These are phyloP conservation scores for Phylloporus rhodoxanthus DNA, from an alignment of 768 basidiomycete species.

Conservation along the genomic window DNA sequence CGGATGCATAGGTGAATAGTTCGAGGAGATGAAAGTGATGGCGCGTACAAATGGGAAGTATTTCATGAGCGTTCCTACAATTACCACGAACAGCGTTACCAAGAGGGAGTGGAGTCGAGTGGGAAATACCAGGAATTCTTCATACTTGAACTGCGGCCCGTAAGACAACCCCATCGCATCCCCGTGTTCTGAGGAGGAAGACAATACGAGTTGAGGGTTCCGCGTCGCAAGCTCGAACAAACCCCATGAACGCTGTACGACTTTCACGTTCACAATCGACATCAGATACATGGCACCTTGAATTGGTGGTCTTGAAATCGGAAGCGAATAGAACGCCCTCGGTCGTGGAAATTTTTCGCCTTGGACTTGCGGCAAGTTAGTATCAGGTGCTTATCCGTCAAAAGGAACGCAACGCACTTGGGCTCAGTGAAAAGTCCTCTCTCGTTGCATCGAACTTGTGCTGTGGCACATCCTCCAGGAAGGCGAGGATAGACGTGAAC, in stretches of 20 bases:
- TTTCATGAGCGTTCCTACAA: constrained; percentile 23
- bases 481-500: constrained; percentile 32
- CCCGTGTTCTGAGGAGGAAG: constrained; percentile 10
- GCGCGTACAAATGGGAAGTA: constrained; percentile 35
- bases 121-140: constrained; percentile 53
- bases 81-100: constrained; percentile 31
- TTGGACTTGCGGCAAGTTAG: constrained; percentile 23
- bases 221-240: constrained; percentile 35
- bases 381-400: neutral
- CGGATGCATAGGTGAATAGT: neutral
- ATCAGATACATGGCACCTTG: constrained; percentile 42
- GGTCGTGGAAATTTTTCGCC: constrained; percentile 26
- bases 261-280: constrained; percentile 38
- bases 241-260: constrained; percentile 56
- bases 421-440: constrained; percentile 39
- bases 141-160: constrained; percentile 69
- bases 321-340: constrained; percentile 35
- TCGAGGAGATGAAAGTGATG: neutral
- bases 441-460: constrained; percentile 26
- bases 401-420: constrained; percentile 30
- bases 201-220: constrained; percentile 14
- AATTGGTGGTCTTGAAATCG: constrained; percentile 27
- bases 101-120: constrained; percentile 38
- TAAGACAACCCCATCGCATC: constrained; percentile 37
- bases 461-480: constrained; percentile 30